Percentiles rank a stretch among this genome's conserved stretches.
Conservation (phyloP, 306 rosid species). For the Rosa rugosa region DNA sequence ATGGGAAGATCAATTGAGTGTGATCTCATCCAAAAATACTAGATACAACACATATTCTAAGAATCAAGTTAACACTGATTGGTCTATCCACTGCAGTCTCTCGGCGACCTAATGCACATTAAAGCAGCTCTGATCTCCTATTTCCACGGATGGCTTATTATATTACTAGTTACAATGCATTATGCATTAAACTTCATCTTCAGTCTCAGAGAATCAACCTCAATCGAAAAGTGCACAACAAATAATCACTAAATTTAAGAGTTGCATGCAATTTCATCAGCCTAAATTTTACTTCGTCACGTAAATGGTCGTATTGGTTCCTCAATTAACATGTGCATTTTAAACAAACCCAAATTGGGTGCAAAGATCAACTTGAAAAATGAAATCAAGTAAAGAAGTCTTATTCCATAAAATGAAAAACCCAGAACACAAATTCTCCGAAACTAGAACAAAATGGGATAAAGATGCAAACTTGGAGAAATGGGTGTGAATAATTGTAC, state of each 20-base stretch:
- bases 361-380: neutral
- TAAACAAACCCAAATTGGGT: neutral
- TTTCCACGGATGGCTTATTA: neutral
- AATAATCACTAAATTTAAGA: neutral
- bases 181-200: neutral
- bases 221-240: neutral
- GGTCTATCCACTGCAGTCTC: neutral
- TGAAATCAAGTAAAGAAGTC: neutral
- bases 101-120: neutral
- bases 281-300: neutral
- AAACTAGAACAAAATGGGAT: conserved; percentile 1
- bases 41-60: neutral
- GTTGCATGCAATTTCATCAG: neutral
- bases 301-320: neutral
- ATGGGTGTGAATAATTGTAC: conserved; percentile 28
- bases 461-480: conserved; percentile 1
- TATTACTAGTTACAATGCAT: neutral
- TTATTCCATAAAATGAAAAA: neutral
- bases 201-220: neutral
- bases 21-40: neutral
- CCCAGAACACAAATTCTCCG: conserved; percentile 2
- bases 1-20: neutral
- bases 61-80: neutral
- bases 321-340: neutral
- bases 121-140: neutral